phyloP scores from a whole-genome alignment of 345 rosid species.

The Citrus sp. region DNA sequence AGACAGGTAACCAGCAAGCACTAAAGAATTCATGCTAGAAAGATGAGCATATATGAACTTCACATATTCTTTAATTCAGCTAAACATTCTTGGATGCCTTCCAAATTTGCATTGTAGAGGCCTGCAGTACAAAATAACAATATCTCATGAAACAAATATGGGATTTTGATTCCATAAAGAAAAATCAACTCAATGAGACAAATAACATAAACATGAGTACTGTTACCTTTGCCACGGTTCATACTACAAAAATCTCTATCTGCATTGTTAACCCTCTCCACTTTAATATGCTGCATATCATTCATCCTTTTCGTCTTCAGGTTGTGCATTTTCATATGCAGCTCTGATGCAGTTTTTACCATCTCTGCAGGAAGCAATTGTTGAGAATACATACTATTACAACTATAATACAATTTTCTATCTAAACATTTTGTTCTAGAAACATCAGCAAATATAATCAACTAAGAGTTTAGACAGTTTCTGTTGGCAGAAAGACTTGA shows the following conservation, averaged over 20 bases:
- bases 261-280: conserved; percentile 33
- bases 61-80: conserved; percentile 48
- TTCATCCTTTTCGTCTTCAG: conserved; percentile 34
- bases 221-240: conserved; percentile 34
- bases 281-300: conserved; percentile 19
- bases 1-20: neutral
- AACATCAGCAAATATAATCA: neutral
- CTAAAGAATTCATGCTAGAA: neutral
- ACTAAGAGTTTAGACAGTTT: neutral
- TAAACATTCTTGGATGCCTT: conserved; percentile 55
- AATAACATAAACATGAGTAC: conserved; percentile 5
- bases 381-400: neutral
- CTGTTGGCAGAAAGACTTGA: neutral
- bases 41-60: conserved; percentile 7
- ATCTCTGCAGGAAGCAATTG: conserved; percentile 45
- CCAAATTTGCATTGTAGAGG: conserved; percentile 38
- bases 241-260: conserved; percentile 22
- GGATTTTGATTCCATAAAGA: neutral
- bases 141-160: neutral
- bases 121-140: conserved; percentile 27
- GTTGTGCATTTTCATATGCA: conserved; percentile 42
- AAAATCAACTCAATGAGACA: neutral
- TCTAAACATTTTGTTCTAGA: neutral
- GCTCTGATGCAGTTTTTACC: conserved; percentile 53
- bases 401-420: neutral